phyloP scores from a whole-genome alignment of 441 rosid genomes.

The Manihot esculenta region DNA sequence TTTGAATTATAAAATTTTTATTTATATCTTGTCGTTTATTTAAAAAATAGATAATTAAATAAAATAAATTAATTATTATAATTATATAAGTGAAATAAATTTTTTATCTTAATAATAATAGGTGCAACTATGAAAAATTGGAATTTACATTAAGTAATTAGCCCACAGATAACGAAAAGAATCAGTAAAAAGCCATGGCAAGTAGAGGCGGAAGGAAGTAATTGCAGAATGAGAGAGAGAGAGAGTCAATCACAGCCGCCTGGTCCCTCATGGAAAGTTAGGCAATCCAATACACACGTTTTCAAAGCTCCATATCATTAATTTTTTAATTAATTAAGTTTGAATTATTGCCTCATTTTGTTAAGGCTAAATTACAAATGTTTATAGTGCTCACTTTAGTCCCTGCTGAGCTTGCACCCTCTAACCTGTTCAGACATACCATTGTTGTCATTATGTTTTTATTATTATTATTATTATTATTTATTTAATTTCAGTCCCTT shows the following conservation, averaged over 20 bases:
- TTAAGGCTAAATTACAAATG: not conserved
- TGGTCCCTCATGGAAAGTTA: conserved; percentile 6
- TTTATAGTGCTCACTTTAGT: not conserved
- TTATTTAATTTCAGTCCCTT: not conserved
- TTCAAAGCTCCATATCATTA: not conserved
- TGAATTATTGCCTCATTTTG: not conserved
- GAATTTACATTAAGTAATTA: too few relatives aligned
- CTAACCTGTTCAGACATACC: not conserved
- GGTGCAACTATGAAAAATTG: too few relatives aligned
- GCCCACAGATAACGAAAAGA: too few relatives aligned
- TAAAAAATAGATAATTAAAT: too few relatives aligned
- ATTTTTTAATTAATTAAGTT: not conserved
- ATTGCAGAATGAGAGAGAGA: too few relatives aligned
- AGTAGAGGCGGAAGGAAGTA: too few relatives aligned
- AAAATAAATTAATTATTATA: too few relatives aligned
- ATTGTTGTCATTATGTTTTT: not conserved
- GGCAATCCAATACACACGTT: not conserved
- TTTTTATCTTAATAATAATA: too few relatives aligned
- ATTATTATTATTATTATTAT: too few relatives aligned
- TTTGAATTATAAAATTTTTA: too few relatives aligned
- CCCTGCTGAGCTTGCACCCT: conserved; percentile 4
- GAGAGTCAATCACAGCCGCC: conserved; percentile 3
- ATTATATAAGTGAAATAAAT: too few relatives aligned
- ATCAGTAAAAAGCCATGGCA: not conserved
- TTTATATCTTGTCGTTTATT: too few relatives aligned